phyloP scores from a whole-genome alignment of 2,329 filamentous ascomycete genomes.

The Colletotrichum kahawae region DNA sequence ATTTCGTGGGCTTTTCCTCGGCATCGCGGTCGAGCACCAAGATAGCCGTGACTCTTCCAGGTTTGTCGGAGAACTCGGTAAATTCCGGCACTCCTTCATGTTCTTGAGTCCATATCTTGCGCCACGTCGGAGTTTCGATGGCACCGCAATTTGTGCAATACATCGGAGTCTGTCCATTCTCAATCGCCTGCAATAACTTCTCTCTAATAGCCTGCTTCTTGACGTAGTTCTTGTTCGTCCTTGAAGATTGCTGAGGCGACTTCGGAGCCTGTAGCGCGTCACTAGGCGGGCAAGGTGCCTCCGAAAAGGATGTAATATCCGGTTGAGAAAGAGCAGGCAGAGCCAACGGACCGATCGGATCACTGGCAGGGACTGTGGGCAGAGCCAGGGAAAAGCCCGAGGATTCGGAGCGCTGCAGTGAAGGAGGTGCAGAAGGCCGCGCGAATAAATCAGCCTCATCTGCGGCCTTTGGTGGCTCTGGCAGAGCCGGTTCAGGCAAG shows the following conservation, averaged over 20 bases:
- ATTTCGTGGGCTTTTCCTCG: conserved; percentile 66
- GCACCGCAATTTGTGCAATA: conserved; percentile 94
- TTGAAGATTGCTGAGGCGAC: conserved; percentile 41
- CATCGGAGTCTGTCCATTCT: conserved; percentile 82
- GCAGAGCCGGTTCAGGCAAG: not conserved
- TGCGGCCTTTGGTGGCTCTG: not conserved
- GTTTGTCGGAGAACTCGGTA: conserved; percentile 74
- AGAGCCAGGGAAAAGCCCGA: conserved; percentile 33
- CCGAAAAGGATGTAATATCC: conserved; percentile 33
- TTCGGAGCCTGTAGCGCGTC: conserved; percentile 43
- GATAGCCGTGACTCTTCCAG: conserved; percentile 76
- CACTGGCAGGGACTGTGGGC: conserved; percentile 36
- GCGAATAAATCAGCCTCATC: not conserved
- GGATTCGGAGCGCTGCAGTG: conserved; percentile 23
- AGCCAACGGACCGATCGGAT: conserved; percentile 34
- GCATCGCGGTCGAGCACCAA: conserved; percentile 68
- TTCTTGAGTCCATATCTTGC: conserved; percentile 86
- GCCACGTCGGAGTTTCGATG: conserved; percentile 96
- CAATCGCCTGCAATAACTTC: conserved; percentile 67
- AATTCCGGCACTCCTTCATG: conserved; percentile 72
- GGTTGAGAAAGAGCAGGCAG: conserved; percentile 29
- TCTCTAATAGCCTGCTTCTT: conserved; percentile 68
- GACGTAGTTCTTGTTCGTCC: conserved; percentile 67
- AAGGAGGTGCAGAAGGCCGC: conserved; percentile 3
- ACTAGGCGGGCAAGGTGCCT: conserved; percentile 47